Evolutionary conservation across 768 basidiomycete species (phyloP), one percentile per base, ranked within the genome.

Genomic region (Leucocoprinus birnbaumii): DNA sequence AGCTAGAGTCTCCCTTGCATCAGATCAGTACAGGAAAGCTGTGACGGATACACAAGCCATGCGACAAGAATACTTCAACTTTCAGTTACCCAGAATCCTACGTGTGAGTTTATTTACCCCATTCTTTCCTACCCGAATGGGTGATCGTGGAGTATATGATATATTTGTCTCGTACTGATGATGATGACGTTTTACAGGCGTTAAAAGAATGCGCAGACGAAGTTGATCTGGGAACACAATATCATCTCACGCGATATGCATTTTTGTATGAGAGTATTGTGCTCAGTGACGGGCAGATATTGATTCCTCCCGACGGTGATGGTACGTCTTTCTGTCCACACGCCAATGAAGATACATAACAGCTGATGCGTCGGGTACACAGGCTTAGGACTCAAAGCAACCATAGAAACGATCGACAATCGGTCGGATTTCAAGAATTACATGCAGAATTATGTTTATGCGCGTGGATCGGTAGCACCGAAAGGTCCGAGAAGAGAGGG

Each of bases 381-480:
- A 73, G 78, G 71, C n/a, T 75, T 83, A 6, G 94, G 96, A 11
- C 73, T 99, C 47, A 96, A 96, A 68, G 76, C 87, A 2, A 83
- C 91, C 21, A 87, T 89, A 55, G 95, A 98, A 67, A 82, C 84
- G 4, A 97, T 99, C 61, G 96, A 99, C 71, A 94, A 94, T 63
- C 84, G 94, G 37, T 79, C 86, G 34, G 97, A 99, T 70, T 98
- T 99, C 75, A 96, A 90, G 73, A 84, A 80, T 7, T 99, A 88
- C 67, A 98, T 99, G 95, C 93, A 97, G 66, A 94, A 97, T 66
- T 99, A 96, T 66, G 87, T 91, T 0, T 93, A 95, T 64, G 93
- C 93, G 25, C 89, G 90, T 57, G 90, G 87, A 10, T 75, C 79
- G 47, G 71, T 67, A 37, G 73, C 74, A 25, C 68, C 72, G 13